Evolutionary conservation across 352 stramenopile species (phyloP), one percentile per base, ranked within the genome.

Genomic region (Elongisporangium anandrum): DNA sequence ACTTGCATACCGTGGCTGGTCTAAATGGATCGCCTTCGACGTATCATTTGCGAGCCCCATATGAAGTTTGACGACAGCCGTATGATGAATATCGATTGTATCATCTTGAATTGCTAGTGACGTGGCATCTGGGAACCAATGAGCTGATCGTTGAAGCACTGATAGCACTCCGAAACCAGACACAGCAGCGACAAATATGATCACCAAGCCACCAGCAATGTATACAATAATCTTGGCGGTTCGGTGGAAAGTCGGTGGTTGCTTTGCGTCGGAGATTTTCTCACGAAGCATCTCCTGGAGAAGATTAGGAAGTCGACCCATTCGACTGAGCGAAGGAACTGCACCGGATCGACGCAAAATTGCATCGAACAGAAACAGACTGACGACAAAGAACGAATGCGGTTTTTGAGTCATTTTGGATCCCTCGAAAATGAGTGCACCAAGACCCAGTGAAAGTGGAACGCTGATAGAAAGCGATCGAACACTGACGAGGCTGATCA

Each of bases 41-140:
- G 68, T 74, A 6, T 79, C 61, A 24, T 81, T 82, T 0, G 79
- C 75, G 47, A 95, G 73, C 7, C 79, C 75, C 21, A 95, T 69
- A 17, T 92, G 70, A n/a, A 95, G 66, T 50, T 92, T 93, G 16
- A 93, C 85, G 63, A 95, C 77, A n/a, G 81, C 77, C 13, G 84
- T 90, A 61, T 95, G 82, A 56, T 95, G 72, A 47, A 97, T 83
- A 0, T 65, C 50, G 29, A 65, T 74, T 23, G 65, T 72, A 38
- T 87, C 61, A 20, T 80, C 72, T 59, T 85, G 68, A 56, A 90
- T 87, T 12, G 70, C 61, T 19, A 94, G 56, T 0, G 83, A 90
- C 0, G 85, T 92, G 17, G 79, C 82, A 52, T 92, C 83, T 19
- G 85, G 85, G 50, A 89, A 95, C 80, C 82, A 93, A 48, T 93